Conservation (phyloP, 1,284 basidiomycete species). For the Golubevia pallescens region DNA sequence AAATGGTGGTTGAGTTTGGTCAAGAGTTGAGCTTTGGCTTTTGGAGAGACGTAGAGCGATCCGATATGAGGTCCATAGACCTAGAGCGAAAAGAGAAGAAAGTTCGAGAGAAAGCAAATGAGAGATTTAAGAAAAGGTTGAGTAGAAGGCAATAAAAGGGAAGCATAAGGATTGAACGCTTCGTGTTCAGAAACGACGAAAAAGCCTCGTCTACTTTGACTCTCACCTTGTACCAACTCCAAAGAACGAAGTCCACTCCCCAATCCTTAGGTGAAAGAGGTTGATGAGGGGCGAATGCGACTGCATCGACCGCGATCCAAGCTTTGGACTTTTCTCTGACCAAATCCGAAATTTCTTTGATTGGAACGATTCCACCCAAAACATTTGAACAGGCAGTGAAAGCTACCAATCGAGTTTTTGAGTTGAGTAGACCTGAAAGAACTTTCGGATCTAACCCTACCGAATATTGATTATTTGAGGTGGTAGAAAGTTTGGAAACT, state of each 20-base stretch:
- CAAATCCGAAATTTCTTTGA: slow-evolving; percentile 70
- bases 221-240: slow-evolving; percentile 78
- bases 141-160: slow-evolving; percentile 2
- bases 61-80: slow-evolving; percentile 78
- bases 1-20: slow-evolving; percentile 75
- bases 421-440: slow-evolving; percentile 72
- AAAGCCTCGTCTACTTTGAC: neutral
- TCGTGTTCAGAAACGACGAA: neutral
- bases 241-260: slow-evolving; percentile 77
- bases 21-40: slow-evolving; percentile 68
- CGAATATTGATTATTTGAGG: slow-evolving; percentile 71
- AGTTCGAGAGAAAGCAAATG: neutral
- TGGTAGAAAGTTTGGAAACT: slow-evolving; percentile 66
- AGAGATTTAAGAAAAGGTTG: neutral
- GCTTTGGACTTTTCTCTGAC: slow-evolving; percentile 71
- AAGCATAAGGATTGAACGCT: neutral
- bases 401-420: slow-evolving; percentile 75
- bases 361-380: slow-evolving; percentile 73
- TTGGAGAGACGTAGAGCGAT: slow-evolving; percentile 71
- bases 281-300: slow-evolving; percentile 79
- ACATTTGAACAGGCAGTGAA: slow-evolving; percentile 79
- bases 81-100: slow-evolving; percentile 64
- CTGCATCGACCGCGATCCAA: slow-evolving; percentile 76
- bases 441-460: slow-evolving; percentile 71
- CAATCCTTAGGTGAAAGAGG: slow-evolving; percentile 74